phyloP scores from a whole-genome alignment of 306 rosid genomes.

The Boehmeria nivea region DNA sequence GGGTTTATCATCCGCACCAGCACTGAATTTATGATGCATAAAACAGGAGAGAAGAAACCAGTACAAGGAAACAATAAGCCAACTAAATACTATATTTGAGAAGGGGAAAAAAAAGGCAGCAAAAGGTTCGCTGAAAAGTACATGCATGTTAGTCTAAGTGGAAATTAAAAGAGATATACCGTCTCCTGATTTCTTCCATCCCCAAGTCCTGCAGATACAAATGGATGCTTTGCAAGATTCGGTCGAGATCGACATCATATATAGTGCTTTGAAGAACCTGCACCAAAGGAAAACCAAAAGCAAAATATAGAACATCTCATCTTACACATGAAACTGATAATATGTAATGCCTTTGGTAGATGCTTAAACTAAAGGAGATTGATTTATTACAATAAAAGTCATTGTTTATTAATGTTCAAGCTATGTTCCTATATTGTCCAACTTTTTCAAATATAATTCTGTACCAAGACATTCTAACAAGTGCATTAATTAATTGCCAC shows the following conservation, averaged over 20 bases:
- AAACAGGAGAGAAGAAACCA: conserved; percentile 19
- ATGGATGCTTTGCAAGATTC: conserved; percentile 97
- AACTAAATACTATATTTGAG: background rate
- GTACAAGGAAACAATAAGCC: conserved; percentile 4
- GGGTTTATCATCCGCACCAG: conserved; percentile 99
- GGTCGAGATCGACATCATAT: conserved; percentile 88
- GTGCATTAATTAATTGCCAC: background rate
- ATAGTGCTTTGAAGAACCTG: conserved; percentile 99
- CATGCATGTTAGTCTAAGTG: background rate
- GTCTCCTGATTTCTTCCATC: conserved; percentile 98
- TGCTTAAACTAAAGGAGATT: background rate
- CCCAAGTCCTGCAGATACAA: conserved; percentile 93
- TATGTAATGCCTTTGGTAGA: no score
- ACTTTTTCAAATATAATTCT: no score
- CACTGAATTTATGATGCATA: conserved; percentile 57
- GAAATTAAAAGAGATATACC: conserved; percentile 33
- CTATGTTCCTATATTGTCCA: no score
- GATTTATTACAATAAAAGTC: no score
- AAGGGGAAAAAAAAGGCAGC: background rate
- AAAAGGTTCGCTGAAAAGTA: background rate
- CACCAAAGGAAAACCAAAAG: conserved; percentile 18
- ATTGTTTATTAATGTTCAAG: no score
- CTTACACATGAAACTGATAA: background rate
- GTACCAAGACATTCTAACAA: background rate
- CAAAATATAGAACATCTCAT: background rate